These are phyloP conservation scores for Ashbya aceris DNA, from an alignment of 1,139 yeast species.

Conservation along the genomic window DNA sequence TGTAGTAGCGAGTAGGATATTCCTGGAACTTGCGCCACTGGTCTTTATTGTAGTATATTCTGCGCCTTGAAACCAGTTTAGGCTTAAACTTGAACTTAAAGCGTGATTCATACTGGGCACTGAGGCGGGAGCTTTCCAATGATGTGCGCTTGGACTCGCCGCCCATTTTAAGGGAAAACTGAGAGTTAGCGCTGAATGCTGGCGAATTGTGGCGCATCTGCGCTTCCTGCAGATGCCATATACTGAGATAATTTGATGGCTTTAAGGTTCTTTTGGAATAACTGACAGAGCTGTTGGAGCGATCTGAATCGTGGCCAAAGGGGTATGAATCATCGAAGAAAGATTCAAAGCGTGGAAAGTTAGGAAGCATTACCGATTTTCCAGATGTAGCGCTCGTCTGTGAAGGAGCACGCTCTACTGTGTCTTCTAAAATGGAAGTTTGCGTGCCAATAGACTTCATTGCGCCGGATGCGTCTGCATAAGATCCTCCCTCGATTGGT, in stretches of 20 bases:
- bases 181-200: constrained; percentile 22
- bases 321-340: constrained; percentile 21
- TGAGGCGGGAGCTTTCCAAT: constrained; percentile 11
- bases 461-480: background rate
- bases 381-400: background rate
- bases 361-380: background rate
- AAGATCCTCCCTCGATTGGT: too few species aligned
- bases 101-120: background rate
- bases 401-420: background rate
- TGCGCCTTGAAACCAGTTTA: constrained; percentile 22
- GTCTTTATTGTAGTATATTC: constrained; percentile 11
- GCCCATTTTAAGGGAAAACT: constrained; percentile 14
- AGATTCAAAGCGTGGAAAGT: constrained; percentile 5
- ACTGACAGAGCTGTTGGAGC: constrained; percentile 40
- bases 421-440: background rate
- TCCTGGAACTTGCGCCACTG: constrained; percentile 3
- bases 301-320: constrained; percentile 19
- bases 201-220: constrained; percentile 21
- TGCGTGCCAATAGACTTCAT: background rate
- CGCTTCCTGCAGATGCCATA: constrained; percentile 33
- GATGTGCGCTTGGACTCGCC: background rate
- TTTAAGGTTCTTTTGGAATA: constrained; percentile 34
- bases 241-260: constrained; percentile 22
- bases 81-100: constrained; percentile 18
- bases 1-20: constrained; percentile 2